Percentiles rank a stretch among this genome's conserved stretches.
Evolutionary conservation across 2,329 filamentous ascomycete species (phyloP).

Genomic region (Dendryphion nanum): DNA sequence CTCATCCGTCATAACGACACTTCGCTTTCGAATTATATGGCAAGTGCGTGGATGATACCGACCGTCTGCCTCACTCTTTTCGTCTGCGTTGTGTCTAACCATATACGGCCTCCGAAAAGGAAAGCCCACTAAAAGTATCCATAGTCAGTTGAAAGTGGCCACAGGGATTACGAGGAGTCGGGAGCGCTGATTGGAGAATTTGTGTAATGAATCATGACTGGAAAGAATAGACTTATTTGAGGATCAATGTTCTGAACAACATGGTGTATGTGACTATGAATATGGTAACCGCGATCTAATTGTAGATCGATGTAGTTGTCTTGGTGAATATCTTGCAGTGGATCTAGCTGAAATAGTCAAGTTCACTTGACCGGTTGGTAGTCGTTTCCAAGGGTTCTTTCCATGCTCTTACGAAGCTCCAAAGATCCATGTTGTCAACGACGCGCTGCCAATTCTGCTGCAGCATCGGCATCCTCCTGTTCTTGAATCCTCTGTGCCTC

Average conservation of each 20-base stretch:
- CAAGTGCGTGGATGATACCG: slow-evolving; percentile 30
- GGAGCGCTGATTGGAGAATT: neutral
- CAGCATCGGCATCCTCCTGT: too few relatives aligned
- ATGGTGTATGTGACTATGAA: too few relatives aligned
- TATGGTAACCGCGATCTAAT: too few relatives aligned
- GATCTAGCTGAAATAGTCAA: too few relatives aligned
- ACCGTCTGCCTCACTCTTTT: slow-evolving; percentile 26
- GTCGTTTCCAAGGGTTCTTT: too few relatives aligned
- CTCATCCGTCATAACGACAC: slow-evolving; percentile 15
- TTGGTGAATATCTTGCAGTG: neutral
- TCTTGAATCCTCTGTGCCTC: slow-evolving; percentile 36
- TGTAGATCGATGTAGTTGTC: neutral
- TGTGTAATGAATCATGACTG: neutral
- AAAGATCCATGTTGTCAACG: too few relatives aligned
- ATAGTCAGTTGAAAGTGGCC: too few relatives aligned
- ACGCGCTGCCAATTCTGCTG: too few relatives aligned
- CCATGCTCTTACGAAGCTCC: too few relatives aligned
- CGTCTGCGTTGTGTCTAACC: slow-evolving; percentile 21
- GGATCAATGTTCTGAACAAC: too few relatives aligned
- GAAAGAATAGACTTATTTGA: neutral
- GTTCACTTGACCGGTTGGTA: too few relatives aligned
- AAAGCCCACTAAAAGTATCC: slow-evolving; percentile 1
- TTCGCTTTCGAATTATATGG: slow-evolving; percentile 14
- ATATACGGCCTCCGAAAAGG: slow-evolving; percentile 7
- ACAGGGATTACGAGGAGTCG: neutral